Evolutionary conservation across 2,329 filamentous ascomycete species (phyloP).

Genomic region (Rhytidhysteron rufulum): DNA sequence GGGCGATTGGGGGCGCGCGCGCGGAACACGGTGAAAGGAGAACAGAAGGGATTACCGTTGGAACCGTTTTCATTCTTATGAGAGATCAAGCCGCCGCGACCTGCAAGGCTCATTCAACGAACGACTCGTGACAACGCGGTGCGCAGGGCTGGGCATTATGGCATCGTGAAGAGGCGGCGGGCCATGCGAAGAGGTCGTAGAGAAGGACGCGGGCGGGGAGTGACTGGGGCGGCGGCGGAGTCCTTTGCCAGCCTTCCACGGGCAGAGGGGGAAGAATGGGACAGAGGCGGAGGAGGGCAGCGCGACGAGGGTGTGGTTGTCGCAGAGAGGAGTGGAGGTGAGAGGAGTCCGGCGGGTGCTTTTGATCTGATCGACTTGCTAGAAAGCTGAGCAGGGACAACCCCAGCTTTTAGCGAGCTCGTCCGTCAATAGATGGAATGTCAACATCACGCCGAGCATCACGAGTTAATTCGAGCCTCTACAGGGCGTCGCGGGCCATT

Average conservation of each 20-base stretch:
- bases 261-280: constrained; percentile 7
- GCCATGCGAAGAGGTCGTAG: constrained; percentile 6
- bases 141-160: constrained; percentile 34
- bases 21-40: constrained; percentile 12
- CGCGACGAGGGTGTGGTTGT: constrained; percentile 23
- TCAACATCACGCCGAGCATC: constrained; percentile 1
- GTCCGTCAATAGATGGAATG: neutral
- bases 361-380: constrained; percentile 1
- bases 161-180: constrained; percentile 23
- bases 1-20: constrained; percentile 9
- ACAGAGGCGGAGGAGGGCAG: constrained; percentile 17
- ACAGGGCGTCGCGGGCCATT: neutral
- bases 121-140: constrained; percentile 32
- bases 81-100: constrained; percentile 28
- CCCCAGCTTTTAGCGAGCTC: neutral
- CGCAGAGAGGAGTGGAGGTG: constrained; percentile 23
- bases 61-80: constrained; percentile 46
- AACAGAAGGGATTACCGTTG: constrained; percentile 35
- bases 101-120: constrained; percentile 35
- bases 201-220: constrained; percentile 16
- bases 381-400: constrained; percentile 1
- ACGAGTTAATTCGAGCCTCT: neutral
- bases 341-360: constrained; percentile 19
- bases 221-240: constrained; percentile 5
- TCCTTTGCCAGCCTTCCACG: constrained; percentile 15